Percentiles rank a stretch among this genome's conserved stretches.
Evolutionary conservation across 768 basidiomycete species (phyloP).

Genomic region (Suillus clintonianus): DNA sequence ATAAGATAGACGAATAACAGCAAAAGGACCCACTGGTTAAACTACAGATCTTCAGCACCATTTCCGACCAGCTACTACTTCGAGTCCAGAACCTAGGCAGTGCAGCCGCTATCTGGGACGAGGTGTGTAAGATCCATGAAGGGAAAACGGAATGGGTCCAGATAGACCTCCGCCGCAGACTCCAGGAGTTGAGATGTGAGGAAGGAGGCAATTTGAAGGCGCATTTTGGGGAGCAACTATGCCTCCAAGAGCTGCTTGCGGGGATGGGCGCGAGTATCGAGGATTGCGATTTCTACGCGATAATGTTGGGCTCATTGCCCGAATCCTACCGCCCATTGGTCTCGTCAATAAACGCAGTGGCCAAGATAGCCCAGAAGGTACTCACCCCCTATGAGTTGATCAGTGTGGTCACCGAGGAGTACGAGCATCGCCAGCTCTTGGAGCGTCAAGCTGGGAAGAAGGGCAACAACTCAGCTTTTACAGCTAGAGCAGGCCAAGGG

Average conservation of each 20-base stretch:
- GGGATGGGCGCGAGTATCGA: constrained; percentile 19
- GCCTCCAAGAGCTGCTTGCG: background rate
- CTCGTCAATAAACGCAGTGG: constrained; percentile 18
- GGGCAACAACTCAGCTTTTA: background rate
- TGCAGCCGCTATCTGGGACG: constrained; percentile 20
- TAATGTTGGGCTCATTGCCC: constrained; percentile 27
- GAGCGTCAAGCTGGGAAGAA: background rate
- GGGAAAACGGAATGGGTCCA: constrained; percentile 20
- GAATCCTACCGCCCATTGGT: constrained; percentile 21
- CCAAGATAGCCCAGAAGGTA: constrained; percentile 7
- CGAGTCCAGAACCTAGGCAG: constrained; percentile 8
- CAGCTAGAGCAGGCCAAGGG: background rate
- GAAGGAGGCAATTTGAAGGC: constrained; percentile 23
- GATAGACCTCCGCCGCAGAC: constrained; percentile 22
- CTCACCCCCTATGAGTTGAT: constrained; percentile 20
- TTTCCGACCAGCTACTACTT: constrained; percentile 24
- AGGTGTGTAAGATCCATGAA: constrained; percentile 21
- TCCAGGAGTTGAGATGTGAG: constrained; percentile 23
- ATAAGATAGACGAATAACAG: constrained; percentile 12
- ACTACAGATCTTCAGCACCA: constrained; percentile 20
- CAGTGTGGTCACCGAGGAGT: constrained; percentile 18
- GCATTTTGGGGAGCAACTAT: constrained; percentile 18
- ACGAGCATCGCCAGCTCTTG: constrained; percentile 2
- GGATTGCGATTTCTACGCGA: constrained; percentile 21
- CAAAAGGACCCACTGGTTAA: constrained; percentile 21